Evolutionary conservation across 2,329 filamentous ascomycete species (phyloP), one percentile per base, ranked within the genome.

Genomic region (Metarhizium guizhouense): DNA sequence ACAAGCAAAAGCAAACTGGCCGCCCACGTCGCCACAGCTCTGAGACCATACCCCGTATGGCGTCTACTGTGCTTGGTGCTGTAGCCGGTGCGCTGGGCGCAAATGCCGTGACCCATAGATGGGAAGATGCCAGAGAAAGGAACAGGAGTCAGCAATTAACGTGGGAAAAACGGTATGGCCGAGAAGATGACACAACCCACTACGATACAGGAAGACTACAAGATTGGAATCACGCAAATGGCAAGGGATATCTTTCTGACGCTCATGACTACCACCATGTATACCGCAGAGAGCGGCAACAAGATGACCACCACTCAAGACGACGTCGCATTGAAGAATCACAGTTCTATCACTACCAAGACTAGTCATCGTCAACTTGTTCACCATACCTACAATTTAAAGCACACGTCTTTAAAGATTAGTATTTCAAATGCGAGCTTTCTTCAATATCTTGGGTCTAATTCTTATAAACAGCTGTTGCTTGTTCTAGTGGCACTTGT

Each of bases 61-160:
- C 81, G 16, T 75, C 76, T 3, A 80, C 80, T 10, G 67, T 82
- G 10, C 70, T 82, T 3, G 79, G 80, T 2, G 80, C 78, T 1
- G 76, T 80, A 3, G 78, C 80, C 0, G 79, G 78, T 3, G 79
- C 79, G 3, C 69, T 83, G 10, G 78, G 78, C 4, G 79, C 79
- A 13, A 82, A 79, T 54, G 76, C 74, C 14, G 63, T 79, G 40
- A 73, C 76, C 59, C 75, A 72, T 59, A 68, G 69, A 49, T 64
- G 78, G 11, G 75, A 77, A 61, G 64, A 66, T 52, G 67, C 68
- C 6, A 66, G 67, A 13, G 67, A 69, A 14, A 65, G 66, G 36
- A 69, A 67, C 49, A 64, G 65, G 36, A 60, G 62, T n/a, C 65
- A 64, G 18, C 66, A 72, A 57, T 58, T 67, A 13, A 62, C 62